phyloP scores from a whole-genome alignment of 164 flowering plant species.

The Nymphaea colorata region DNA sequence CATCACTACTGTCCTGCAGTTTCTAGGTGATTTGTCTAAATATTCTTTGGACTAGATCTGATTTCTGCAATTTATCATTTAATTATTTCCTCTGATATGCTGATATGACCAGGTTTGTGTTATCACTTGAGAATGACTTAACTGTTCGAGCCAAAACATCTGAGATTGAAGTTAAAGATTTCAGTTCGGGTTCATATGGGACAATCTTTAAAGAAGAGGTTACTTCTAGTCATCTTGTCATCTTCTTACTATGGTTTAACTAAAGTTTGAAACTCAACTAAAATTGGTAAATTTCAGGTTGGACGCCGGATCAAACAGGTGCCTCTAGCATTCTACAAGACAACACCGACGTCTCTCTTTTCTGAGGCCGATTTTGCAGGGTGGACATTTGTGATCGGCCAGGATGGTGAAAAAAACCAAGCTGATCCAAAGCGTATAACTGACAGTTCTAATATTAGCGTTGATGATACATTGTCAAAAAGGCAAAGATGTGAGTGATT shows the following conservation, averaged over 20 bases:
- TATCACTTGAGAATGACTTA: constrained; percentile 78
- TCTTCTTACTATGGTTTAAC: neutral
- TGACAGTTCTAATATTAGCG: constrained; percentile 7
- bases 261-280: neutral
- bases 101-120: constrained; percentile 43
- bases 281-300: constrained; percentile 32
- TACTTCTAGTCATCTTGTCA: neutral
- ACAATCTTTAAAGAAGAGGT: constrained; percentile 84
- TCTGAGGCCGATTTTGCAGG: constrained; percentile 67
- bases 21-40: constrained; percentile 44
- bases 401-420: constrained; percentile 5
- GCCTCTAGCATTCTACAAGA: constrained; percentile 74
- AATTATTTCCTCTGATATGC: neutral
- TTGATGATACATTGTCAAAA: constrained; percentile 21
- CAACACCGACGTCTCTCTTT: constrained; percentile 58
- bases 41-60: neutral
- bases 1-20: constrained; percentile 93
- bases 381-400: constrained; percentile 49
- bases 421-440: neutral
- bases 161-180: constrained; percentile 64
- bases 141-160: constrained; percentile 71
- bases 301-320: constrained; percentile 77
- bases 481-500: constrained; percentile 26
- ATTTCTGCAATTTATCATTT: neutral
- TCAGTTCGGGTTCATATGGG: constrained; percentile 83